Conservation (phyloP, 2,329 filamentous ascomycete genomes). For the Alternaria postmessia region DNA sequence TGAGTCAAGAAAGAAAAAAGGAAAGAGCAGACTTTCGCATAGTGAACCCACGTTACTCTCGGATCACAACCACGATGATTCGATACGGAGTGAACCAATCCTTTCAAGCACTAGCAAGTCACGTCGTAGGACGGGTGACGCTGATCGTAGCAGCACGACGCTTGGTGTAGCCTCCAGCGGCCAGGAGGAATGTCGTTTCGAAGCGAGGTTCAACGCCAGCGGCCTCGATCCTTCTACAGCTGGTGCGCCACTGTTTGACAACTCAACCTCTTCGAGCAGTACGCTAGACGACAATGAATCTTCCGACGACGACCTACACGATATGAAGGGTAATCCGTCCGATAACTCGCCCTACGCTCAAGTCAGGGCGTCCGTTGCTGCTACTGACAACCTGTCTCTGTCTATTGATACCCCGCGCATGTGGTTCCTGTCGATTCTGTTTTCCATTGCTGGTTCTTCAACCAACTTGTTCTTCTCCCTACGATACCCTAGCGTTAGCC, state of each 20-base stretch:
- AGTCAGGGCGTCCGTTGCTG: conserved; percentile 80
- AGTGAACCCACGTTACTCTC: conserved; percentile 29
- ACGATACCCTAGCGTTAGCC: conserved; percentile 88
- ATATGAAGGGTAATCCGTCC: conserved; percentile 58
- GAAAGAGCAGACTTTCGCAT: conserved; percentile 46
- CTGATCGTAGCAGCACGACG: conserved; percentile 34
- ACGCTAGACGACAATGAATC: conserved; percentile 40
- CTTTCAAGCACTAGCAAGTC: conserved; percentile 28
- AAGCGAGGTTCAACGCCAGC: conserved; percentile 45
- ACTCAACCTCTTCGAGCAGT: conserved; percentile 41
- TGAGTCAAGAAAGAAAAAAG: conserved; percentile 36
- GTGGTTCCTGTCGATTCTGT: conserved; percentile 82
- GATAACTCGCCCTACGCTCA: conserved; percentile 81
- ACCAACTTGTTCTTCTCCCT: conserved; percentile 90
- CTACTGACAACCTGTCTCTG: conserved; percentile 76
- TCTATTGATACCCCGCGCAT: conserved; percentile 89
- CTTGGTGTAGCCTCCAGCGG: conserved; percentile 36
- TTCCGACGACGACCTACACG: conserved; percentile 49
- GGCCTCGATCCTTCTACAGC: conserved; percentile 33
- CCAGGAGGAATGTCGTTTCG: conserved; percentile 41
- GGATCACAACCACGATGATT: conserved; percentile 25
- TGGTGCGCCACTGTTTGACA: conserved; percentile 34
- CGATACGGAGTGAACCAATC: conserved; percentile 29
- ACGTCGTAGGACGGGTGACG: conserved; percentile 38
- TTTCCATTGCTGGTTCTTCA: conserved; percentile 81